Percentiles rank a stretch among this genome's conserved stretches.
phyloP scores from a whole-genome alignment of 768 basidiomycete species.

The Phaeotremella skinneri region DNA sequence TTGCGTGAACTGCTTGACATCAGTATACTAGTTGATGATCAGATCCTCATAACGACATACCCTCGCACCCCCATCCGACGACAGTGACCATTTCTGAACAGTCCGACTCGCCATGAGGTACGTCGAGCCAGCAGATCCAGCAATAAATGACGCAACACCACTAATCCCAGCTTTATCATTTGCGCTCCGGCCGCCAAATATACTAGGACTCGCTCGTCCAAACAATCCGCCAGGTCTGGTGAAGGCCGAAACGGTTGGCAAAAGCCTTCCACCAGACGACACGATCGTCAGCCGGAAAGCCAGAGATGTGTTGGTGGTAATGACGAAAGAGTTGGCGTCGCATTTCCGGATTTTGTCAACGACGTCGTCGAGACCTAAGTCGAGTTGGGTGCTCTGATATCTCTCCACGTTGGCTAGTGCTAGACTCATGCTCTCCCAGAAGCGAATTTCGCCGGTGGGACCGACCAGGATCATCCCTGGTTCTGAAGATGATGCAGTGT shows the following conservation, averaged over 20 bases:
- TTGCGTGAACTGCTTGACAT: slow-evolving; percentile 25
- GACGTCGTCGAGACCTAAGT: slow-evolving; percentile 42
- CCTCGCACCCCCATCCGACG: slow-evolving; percentile 24
- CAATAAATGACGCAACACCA: slow-evolving; percentile 17
- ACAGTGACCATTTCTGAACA: slow-evolving; percentile 31
- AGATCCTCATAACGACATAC: slow-evolving; percentile 7
- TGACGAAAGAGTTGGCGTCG: slow-evolving; percentile 41
- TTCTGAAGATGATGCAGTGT: slow-evolving; percentile 62
- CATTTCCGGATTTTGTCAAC: slow-evolving; percentile 33
- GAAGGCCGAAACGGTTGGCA: slow-evolving; percentile 31
- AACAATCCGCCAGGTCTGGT: slow-evolving; percentile 46
- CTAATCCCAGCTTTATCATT: slow-evolving; percentile 31
- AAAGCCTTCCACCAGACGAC: slow-evolving; percentile 39
- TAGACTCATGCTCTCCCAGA: slow-evolving; percentile 74
- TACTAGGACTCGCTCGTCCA: slow-evolving; percentile 39
- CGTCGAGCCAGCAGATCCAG: slow-evolving; percentile 23
- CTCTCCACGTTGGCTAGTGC: slow-evolving; percentile 51
- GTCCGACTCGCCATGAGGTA: slow-evolving; percentile 23
- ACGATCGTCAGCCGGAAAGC: slow-evolving; percentile 44
- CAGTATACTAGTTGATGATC: neutral
- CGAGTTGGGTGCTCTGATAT: slow-evolving; percentile 33
- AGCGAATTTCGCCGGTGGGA: slow-evolving; percentile 67
- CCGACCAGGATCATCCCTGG: slow-evolving; percentile 82
- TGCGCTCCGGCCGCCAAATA: slow-evolving; percentile 28
- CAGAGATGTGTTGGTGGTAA: slow-evolving; percentile 41